Conservation (phyloP, 2,329 filamentous ascomycete genomes). For the Fusarium transvaalense region DNA sequence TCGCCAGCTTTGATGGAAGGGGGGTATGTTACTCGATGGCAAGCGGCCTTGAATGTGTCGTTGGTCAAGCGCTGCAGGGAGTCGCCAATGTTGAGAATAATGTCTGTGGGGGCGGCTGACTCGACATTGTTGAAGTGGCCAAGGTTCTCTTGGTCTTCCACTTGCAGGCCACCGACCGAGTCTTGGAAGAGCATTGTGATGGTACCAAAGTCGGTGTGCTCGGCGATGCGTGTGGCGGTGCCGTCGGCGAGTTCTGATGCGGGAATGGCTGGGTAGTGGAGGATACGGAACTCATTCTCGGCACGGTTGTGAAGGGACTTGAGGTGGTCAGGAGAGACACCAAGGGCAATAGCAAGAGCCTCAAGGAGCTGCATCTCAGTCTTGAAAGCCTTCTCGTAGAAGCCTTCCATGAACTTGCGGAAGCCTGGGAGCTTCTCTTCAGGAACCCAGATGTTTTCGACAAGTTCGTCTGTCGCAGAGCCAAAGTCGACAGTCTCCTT, state of each 20-base stretch:
- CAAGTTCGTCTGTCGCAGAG: constrained; percentile 48
- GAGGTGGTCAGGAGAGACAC: constrained; percentile 75
- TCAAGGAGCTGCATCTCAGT: constrained; percentile 81
- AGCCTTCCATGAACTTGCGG: constrained; percentile 59
- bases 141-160: constrained; percentile 46
- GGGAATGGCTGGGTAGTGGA: constrained; percentile 63
- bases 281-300: constrained; percentile 70
- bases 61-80: constrained; percentile 57
- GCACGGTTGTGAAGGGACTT: constrained; percentile 69
- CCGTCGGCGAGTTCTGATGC: constrained; percentile 48
- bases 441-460: constrained; percentile 49
- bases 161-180: constrained; percentile 47
- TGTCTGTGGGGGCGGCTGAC: constrained; percentile 44
- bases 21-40: constrained; percentile 53
- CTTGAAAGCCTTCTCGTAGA: constrained; percentile 76
- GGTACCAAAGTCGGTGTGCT: constrained; percentile 53
- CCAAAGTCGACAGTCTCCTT: constrained; percentile 58
- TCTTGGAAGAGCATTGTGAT: constrained; percentile 52
- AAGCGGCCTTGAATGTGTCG: constrained; percentile 49
- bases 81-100: constrained; percentile 58
- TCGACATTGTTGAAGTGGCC: constrained; percentile 46
- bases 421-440: constrained; percentile 45
- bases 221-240: constrained; percentile 47
- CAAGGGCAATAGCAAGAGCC: constrained; percentile 80
- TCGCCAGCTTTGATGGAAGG: constrained; percentile 33